These are phyloP conservation scores for Elongisporangium prolatum DNA, from an alignment of 352 stramenopile species.

Conservation along the genomic window DNA sequence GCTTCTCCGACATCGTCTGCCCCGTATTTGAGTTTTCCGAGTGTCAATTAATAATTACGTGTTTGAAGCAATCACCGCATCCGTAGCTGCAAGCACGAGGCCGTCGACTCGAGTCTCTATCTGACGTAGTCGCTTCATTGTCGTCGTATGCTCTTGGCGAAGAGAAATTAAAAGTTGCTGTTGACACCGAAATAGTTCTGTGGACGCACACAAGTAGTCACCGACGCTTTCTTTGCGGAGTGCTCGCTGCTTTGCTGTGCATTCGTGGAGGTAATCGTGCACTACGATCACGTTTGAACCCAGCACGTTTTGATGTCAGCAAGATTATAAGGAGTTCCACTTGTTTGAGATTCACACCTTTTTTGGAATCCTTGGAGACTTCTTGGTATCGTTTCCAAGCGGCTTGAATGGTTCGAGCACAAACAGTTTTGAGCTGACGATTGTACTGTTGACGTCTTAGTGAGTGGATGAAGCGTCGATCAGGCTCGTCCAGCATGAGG, in stretches of 20 bases:
- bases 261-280: conserved; percentile 23
- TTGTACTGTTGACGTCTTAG: conserved; percentile 42
- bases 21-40: conserved; percentile 38
- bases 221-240: conserved; percentile 40
- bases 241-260: conserved; percentile 35
- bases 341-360: background rate
- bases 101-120: conserved; percentile 42
- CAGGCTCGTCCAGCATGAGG: conserved; percentile 44
- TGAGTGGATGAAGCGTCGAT: conserved; percentile 55
- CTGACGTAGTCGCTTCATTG: conserved; percentile 28
- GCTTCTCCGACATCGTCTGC: conserved; percentile 8
- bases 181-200: conserved; percentile 36
- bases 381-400: conserved; percentile 34
- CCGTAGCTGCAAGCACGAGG: conserved; percentile 9
- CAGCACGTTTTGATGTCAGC: background rate
- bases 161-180: conserved; percentile 41
- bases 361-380: background rate
- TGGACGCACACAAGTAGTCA: conserved; percentile 33
- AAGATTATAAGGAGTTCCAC: background rate
- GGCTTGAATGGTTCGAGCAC: conserved; percentile 57
- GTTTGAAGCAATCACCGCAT: conserved; percentile 12
- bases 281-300: conserved; percentile 6
- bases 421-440: conserved; percentile 31
- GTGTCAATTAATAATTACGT: conserved; percentile 17
- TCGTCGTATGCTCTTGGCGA: conserved; percentile 33